phyloP scores from a whole-genome alignment of 805 yeast species.

The Saccharomyces mikatae region DNA sequence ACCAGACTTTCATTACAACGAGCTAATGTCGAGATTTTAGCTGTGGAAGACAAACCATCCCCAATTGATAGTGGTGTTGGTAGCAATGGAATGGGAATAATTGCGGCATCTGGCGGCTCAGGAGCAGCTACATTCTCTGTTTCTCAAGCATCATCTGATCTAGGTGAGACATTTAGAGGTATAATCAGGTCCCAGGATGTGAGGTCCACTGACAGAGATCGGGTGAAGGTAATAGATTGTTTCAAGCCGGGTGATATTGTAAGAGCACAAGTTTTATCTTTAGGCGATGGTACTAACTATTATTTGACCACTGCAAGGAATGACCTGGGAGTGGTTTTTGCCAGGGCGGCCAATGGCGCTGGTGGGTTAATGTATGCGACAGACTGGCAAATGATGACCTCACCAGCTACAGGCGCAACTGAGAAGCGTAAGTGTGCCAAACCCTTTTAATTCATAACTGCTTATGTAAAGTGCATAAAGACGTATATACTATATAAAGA shows the following conservation, averaged over 20 bases:
- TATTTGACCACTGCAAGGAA: slow-evolving; percentile 83
- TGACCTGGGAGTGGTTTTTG: slow-evolving; percentile 90
- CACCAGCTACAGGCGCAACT: slow-evolving; percentile 61
- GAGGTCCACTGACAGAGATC: slow-evolving; percentile 84
- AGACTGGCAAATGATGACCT: slow-evolving; percentile 94
- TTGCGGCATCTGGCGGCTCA: slow-evolving; percentile 47
- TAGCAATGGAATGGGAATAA: slow-evolving; percentile 38
- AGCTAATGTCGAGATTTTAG: slow-evolving; percentile 69
- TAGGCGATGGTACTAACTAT: slow-evolving; percentile 92
- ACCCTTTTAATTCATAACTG: slow-evolving; percentile 42
- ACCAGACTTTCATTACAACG: slow-evolving; percentile 59
- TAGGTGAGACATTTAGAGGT: slow-evolving; percentile 86
- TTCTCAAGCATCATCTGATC: slow-evolving; percentile 49
- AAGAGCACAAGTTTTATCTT: slow-evolving; percentile 66
- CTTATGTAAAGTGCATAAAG: not conserved
- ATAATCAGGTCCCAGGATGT: slow-evolving; percentile 81
- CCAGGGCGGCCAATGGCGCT: slow-evolving; percentile 54
- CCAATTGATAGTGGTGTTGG: slow-evolving; percentile 62
- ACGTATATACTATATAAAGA: not conserved
- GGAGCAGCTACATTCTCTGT: slow-evolving; percentile 39
- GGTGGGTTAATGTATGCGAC: slow-evolving; percentile 79
- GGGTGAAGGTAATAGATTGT: slow-evolving; percentile 67
- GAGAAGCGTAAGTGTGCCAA: slow-evolving; percentile 89
- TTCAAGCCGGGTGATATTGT: slow-evolving; percentile 91
- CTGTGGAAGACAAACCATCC: slow-evolving; percentile 53